Evolutionary conservation across 225 moss, liverwort and hornwort genomes (phyloP).

Genomic region (Anthoceros angustus): DNA sequence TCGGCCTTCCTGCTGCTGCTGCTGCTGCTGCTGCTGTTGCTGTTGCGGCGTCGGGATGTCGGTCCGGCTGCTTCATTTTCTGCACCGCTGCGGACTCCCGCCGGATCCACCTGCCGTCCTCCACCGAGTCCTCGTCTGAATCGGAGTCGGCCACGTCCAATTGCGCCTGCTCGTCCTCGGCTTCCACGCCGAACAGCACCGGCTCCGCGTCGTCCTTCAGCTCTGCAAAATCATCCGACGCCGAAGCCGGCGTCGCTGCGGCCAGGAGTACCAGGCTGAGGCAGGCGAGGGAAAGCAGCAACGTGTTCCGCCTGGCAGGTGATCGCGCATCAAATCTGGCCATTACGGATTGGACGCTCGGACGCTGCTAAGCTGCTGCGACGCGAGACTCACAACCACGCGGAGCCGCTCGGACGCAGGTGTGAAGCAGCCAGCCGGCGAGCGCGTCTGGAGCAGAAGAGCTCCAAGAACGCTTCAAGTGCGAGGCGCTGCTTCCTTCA

Average conservation of each 20-base stretch:
- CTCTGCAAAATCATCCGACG: background rate
- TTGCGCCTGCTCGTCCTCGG: background rate
- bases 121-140: background rate
- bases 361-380: background rate
- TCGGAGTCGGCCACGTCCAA: background rate
- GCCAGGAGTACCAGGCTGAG: background rate
- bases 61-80: background rate
- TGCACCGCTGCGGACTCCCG: background rate
- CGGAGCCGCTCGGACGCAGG: background rate
- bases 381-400: background rate
- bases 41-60: background rate
- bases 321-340: background rate
- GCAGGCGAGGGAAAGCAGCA: background rate
- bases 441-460: background rate
- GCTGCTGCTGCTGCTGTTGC: background rate
- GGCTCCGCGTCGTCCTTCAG: background rate
- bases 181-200: background rate
- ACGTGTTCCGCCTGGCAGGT: background rate
- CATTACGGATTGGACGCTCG: too few relatives aligned
- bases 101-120: background rate
- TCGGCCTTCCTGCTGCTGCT: background rate
- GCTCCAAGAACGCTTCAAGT: conserved; percentile 1
- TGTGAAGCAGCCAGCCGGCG: background rate
- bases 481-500: conserved; percentile 1
- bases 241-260: too few relatives aligned